Base-by-base conservation (phyloP, 768 basidiomycete genomes). In the Tylopilus vinaceipallidus region DNA sequence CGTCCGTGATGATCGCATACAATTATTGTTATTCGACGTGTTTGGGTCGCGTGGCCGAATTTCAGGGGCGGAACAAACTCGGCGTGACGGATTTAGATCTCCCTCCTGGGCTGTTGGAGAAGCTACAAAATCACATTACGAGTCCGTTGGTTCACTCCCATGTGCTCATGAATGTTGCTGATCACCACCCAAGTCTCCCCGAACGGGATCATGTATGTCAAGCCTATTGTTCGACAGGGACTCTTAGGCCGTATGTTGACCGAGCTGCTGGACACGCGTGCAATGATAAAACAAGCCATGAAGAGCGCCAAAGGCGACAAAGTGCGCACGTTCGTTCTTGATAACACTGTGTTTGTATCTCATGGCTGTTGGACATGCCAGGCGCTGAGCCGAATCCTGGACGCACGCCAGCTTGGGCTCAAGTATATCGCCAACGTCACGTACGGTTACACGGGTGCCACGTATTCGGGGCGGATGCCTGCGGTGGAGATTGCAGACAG, bases 281-380 rank as follows among this genome's bases (percentile, higher is more conserved):
- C 98, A 5, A 98, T 99, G 97, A 88, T 99, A 22, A 99, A 98
- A 65, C 87, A 92, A 55, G 92, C 91, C 3, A 94, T 97, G 94
- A 98, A 98, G 66, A 73, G 76, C 20, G 78, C 78, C 8, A 81
- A 80, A 42, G 71, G 74, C 35, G 86, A 97, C 64, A 92, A 91
- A 73, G 94, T 88, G 42, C 45, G 60, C 42, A 32, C 27, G 13
- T 8, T n/a, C 3, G 14, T n/a, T 38, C 22, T 6, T 11, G 11
- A 14, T 38, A 5, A 6, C 16, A 3, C 6, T 24, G n/a, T 47
- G 52, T 32, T 22, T 29, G 8, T 27, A 11, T 42, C 27, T 41
- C 41, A n/a, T 36, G n/a, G 37, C n/a, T 7, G 6, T 49, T 27
- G 20, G 16, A 3, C 10, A 37, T 49, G 9, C 8, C 42, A 97